phyloP scores from a whole-genome alignment of 805 yeast species.

The Saccharomycopsis sp. region DNA sequence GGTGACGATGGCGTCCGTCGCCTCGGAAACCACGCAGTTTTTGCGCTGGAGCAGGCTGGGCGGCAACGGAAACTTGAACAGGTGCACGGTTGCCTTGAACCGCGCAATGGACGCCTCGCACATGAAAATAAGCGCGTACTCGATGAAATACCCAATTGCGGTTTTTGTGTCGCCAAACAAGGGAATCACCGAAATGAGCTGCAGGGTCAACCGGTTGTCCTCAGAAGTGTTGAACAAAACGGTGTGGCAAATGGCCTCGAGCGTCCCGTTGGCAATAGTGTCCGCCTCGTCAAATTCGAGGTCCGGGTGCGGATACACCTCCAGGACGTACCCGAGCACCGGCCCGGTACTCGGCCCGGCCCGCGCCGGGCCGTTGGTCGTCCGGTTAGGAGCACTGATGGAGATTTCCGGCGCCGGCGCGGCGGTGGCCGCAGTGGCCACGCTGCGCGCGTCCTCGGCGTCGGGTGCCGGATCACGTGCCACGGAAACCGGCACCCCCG shows the following conservation, averaged over 20 bases:
- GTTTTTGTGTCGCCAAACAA: constrained; percentile 41
- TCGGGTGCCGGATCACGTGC: constrained; percentile 6
- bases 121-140: constrained; percentile 32
- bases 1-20: constrained; percentile 36
- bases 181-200: constrained; percentile 50
- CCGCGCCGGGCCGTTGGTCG: constrained; percentile 12
- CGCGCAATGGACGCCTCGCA: constrained; percentile 2
- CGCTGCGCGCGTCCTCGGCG: constrained; percentile 3
- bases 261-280: constrained; percentile 43
- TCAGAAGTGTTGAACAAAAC: constrained; percentile 47
- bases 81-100: constrained; percentile 11
- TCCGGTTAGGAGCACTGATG: constrained; percentile 15
- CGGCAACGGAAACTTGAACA: constrained; percentile 19
- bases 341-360: not conserved
- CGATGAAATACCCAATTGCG: constrained; percentile 39
- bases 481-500: not conserved
- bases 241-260: constrained; percentile 74
- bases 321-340: constrained; percentile 30
- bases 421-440: constrained; percentile 2
- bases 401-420: constrained; percentile 12
- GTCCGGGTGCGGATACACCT: constrained; percentile 56
- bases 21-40: constrained; percentile 26
- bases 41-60: constrained; percentile 18
- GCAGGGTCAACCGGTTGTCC: constrained; percentile 32
- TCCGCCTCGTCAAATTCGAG: constrained; percentile 45